Evolutionary conservation across 108 stramenopile species (phyloP).

Genomic region (Aurantiochytrium sp.): DNA sequence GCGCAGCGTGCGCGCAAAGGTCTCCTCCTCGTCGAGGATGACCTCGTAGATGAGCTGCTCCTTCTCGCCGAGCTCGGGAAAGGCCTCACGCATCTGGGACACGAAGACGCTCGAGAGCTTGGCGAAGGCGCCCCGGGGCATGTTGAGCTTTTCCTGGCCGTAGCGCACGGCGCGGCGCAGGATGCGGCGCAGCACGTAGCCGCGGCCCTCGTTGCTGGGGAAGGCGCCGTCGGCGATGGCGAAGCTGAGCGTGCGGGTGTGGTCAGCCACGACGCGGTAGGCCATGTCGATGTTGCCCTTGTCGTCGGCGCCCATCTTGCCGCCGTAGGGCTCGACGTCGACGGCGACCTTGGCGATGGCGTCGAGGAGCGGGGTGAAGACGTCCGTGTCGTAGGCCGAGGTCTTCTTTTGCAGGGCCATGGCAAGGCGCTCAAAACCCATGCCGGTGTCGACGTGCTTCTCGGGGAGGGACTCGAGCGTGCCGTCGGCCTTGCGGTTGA

Average conservation of each 20-base stretch:
- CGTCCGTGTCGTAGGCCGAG: constrained; percentile 97
- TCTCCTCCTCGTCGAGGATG: constrained; percentile 87
- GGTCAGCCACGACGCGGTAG: constrained; percentile 98
- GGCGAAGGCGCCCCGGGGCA: constrained; percentile 88
- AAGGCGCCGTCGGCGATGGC: constrained; percentile 97
- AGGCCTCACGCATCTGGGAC: constrained; percentile 77
- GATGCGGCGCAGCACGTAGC: constrained; percentile 91
- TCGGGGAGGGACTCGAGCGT: constrained; percentile 74
- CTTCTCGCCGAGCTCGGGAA: constrained; percentile 81
- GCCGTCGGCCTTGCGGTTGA: constrained; percentile 89
- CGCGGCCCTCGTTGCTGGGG: constrained; percentile 94
- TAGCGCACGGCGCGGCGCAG: constrained; percentile 93
- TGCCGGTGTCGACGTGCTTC: constrained; percentile 98
- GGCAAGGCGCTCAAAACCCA: constrained; percentile 97
- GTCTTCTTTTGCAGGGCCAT: constrained; percentile 86
- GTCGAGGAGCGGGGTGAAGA: constrained; percentile 90
- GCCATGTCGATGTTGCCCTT: constrained; percentile 88
- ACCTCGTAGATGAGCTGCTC: constrained; percentile 71
- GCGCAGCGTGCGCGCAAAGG: constrained; percentile 89
- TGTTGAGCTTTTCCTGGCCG: constrained; percentile 84
- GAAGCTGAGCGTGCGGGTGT: constrained; percentile 89
- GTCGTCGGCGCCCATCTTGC: constrained; percentile 87
- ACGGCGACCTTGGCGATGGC: constrained; percentile 68
- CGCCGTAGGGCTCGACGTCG: constrained; percentile 74
- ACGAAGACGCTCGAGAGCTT: constrained; percentile 80